Evolutionary conservation across 2,329 filamentous ascomycete species (phyloP), one percentile per base, ranked within the genome.

Genomic region (Esteya vermicola): DNA sequence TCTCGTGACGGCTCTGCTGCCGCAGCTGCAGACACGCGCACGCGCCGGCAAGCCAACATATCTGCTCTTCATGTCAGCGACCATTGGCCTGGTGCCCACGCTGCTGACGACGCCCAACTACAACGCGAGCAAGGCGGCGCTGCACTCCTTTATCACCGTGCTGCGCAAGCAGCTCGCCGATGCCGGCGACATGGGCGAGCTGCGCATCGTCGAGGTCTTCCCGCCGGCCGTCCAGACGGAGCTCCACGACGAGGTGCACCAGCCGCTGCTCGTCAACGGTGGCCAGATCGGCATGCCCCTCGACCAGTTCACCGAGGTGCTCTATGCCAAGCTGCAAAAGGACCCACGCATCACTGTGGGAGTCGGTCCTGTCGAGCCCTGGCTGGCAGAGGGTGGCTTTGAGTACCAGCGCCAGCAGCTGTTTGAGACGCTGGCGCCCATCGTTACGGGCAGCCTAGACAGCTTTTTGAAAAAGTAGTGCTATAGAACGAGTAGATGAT

Each of bases 201-300:
- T 53, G 23, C 50, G 49, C 9, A 50, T 69, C 2, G 55, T 67
- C 28, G 64, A 71, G 47, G 48, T 68, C 12, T 62, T 61, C 32
- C 63, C 65, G 41, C 56, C 56, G 20, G 52, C 56, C 7, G 51
- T 60, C 38, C 50, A 58, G 51, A 64, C 64, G 5, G 66, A 70
- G 48, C 47, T 70, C 9, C 66, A 70, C 45, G 61, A 56, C 42
- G 41, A 45, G 7, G 43, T 39, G 34, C 52, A 55, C 45, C 57
- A 64, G 45, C 53, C 64, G 44, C 63, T 63, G n/a, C 41, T 60
- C 20, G 56, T 62, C 14, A 48, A 51, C 7, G 65, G 66, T 4
- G 54, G 56, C 3, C 47, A 52, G 6, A 41, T 72, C 12, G 69
- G 66, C 4, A 71, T 73, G 63, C 65, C 68, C 4, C 40, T 69